Percentiles rank a stretch among this genome's conserved stretches.
phyloP scores from a whole-genome alignment of 2,329 filamentous ascomycete genomes.

The Zymoseptoria ardabiliae region DNA sequence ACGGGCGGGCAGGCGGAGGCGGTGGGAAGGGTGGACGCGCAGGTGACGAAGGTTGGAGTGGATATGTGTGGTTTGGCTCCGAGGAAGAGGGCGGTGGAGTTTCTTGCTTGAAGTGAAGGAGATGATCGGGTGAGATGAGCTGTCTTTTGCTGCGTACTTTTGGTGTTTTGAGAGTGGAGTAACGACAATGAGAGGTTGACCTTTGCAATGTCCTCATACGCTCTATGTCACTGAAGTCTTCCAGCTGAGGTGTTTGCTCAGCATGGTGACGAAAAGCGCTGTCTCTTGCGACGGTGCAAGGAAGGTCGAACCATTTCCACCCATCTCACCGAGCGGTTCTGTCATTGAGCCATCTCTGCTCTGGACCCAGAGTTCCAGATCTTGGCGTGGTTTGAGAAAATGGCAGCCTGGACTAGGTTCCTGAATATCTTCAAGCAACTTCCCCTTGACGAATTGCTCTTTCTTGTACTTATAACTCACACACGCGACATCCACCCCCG shows the following conservation, averaged over 20 bases:
- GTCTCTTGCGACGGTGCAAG: background rate
- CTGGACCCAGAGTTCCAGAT: background rate
- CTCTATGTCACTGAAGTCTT: no score
- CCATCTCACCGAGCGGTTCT: background rate
- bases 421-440: no score
- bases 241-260: background rate
- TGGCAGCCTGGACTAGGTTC: no score
- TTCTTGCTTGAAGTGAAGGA: constrained; percentile 15
- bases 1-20: constrained; percentile 39
- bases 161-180: background rate
- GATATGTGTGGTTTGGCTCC: constrained; percentile 30
- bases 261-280: background rate
- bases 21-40: constrained; percentile 35
- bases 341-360: background rate
- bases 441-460: no score
- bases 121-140: background rate
- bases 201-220: no score
- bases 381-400: no score
- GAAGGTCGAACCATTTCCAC: background rate
- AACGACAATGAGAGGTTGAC: background rate
- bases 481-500: no score
- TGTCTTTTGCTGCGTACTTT: background rate
- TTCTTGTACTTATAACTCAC: no score
- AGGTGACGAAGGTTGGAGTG: constrained; percentile 31
- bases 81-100: constrained; percentile 20